Base-by-base conservation (phyloP, 2,329 filamentous ascomycete species). In the Ophiocordyceps australis region DNA sequence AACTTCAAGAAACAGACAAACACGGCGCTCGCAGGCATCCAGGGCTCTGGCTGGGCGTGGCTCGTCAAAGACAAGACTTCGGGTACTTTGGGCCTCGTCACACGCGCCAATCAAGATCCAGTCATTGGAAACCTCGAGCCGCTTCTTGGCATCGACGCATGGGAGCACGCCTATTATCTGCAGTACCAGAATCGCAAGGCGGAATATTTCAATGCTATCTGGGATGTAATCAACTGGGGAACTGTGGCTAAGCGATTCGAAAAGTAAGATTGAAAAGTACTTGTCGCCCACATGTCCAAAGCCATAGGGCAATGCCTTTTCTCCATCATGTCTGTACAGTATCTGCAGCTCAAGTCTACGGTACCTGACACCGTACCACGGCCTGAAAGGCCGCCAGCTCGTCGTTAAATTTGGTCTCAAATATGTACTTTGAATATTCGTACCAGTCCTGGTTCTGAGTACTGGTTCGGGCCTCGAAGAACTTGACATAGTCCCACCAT, bases 151-250 rank as follows among this genome's bases (percentile, higher is more conserved):
- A 76, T 94, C 43, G 85, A 94, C 58, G 85, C 83, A 28, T 93
- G 83, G 83, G 83, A 93, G 64, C 83, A 93, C 56, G 83, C 83
- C 27, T 92, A 91, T 63, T 91, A 92, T 58, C 65, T 93, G 34
- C 81, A 93, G 61, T 93, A 93, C 59, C 69, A 93, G 70, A 93
- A 93, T 65, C 75, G 82, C 54, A 93, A 93, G 72, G 83, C 77
- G 30, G 83, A 93, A 60, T 93, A 93, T 65, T 93, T 93, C 55
- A 68, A 68, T 42, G 81, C 81, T 31, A 77, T 93, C 49, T 93
- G 85, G 85, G 80, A 92, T 39, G 83, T 93, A 25, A 62, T 93
- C 52, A 93, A 93, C 72, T 94, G 85, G 85, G 82, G 83, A 68
- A 70, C 77, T 17, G 85, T 82, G 23, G 74, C 79, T 50, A 71